A percentile compares a stretch with the other conserved stretches of the same genome.
phyloP scores from a whole-genome alignment of 148 eudicot genomes.

The Spergularia marina region DNA sequence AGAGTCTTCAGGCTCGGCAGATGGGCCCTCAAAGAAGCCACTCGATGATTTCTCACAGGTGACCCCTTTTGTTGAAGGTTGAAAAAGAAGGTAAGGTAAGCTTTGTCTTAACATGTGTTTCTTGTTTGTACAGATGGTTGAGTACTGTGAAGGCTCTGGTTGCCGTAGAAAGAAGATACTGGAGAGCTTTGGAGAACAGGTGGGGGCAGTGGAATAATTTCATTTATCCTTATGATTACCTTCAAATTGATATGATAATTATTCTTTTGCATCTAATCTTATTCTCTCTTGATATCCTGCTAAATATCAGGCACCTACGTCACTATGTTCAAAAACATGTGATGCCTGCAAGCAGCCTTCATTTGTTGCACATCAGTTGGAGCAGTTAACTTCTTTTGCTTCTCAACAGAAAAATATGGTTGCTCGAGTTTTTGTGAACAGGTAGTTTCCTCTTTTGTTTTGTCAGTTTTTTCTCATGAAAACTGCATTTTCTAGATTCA shows the following conservation, averaged over 20 bases:
- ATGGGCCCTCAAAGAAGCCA: slow-evolving; percentile 60
- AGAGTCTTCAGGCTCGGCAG: slow-evolving; percentile 43
- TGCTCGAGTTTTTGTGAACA: slow-evolving; percentile 54
- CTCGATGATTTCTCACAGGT: slow-evolving; percentile 73
- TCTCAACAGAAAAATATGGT: slow-evolving; percentile 42
- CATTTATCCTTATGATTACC: not conserved
- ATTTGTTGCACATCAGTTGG: slow-evolving; percentile 56
- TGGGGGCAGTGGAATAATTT: slow-evolving; percentile 10
- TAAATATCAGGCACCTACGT: slow-evolving; percentile 50
- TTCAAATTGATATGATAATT: not conserved
- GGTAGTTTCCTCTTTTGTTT: slow-evolving; percentile 36
- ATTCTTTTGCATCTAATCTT: not conserved
- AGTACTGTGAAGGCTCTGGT: slow-evolving; percentile 72
- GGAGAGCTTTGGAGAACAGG: slow-evolving; percentile 88
- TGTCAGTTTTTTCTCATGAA: not conserved
- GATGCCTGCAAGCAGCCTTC: slow-evolving; percentile 87
- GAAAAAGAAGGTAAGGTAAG: not conserved
- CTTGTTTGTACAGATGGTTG: slow-evolving; percentile 57
- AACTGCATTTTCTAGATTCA: not conserved
- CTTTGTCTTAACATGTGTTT: slow-evolving; percentile 6
- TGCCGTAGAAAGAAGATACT: slow-evolving; percentile 88
- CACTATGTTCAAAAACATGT: slow-evolving; percentile 69
- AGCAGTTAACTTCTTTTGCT: slow-evolving; percentile 53
- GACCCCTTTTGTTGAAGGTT: not conserved
- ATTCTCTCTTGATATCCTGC: slow-evolving; percentile 9